A percentile compares a stretch with the other conserved stretches of the same genome.
phyloP scores from a whole-genome alignment of 306 rosid species.

The Purshia tridentata region DNA sequence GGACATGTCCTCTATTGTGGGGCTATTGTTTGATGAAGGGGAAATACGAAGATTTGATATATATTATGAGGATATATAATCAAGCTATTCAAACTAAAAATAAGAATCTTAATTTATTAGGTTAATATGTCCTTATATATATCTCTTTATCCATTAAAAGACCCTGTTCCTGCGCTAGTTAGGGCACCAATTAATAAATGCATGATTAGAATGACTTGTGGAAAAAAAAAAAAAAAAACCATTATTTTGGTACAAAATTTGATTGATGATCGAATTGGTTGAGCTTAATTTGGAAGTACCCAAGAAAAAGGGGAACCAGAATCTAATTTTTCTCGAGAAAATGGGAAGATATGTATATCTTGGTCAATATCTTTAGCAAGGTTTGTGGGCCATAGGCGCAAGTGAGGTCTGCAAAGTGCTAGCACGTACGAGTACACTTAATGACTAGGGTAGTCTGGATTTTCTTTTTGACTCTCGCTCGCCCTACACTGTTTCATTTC shows the following conservation, averaged over 20 bases:
- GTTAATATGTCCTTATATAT: not conserved
- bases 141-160: not conserved
- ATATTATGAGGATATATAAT: not conserved
- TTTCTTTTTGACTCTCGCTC: conserved; percentile 40
- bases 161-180: not conserved
- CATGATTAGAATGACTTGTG: not conserved
- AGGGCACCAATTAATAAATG: not conserved
- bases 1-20: not conserved
- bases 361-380: conserved; percentile 19
- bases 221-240: not conserved
- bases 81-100: not conserved
- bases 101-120: not conserved
- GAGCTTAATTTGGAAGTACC: not conserved
- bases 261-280: not conserved
- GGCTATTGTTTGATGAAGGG: not conserved
- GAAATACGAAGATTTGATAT: too few species aligned
- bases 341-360: not conserved
- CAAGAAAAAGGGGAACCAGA: not conserved
- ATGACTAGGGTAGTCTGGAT: conserved; percentile 29
- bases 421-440: conserved; percentile 2
- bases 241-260: too few species aligned
- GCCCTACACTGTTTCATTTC: too few species aligned
- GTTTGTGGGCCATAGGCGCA: conserved; percentile 25
- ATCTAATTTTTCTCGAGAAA: conserved; percentile 7
- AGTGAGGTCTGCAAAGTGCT: conserved; percentile 43